These are phyloP conservation scores for Metschnikowia reukaufii DNA, from an alignment of 805 yeast species.

Conservation along the genomic window DNA sequence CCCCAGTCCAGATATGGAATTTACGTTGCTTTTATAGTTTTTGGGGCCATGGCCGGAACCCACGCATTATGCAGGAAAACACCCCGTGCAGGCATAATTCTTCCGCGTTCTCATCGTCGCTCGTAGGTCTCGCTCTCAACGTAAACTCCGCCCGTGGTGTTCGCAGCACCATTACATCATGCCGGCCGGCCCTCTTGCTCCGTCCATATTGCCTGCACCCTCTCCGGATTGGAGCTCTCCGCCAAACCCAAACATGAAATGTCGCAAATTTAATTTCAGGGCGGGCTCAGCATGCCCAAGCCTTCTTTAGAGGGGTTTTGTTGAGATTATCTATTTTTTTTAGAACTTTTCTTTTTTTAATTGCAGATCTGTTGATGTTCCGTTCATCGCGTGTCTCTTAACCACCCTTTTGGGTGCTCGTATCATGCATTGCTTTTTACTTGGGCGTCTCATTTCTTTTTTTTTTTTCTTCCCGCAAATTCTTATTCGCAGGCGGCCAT, in stretches of 20 bases:
- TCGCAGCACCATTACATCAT: slow-evolving; percentile 10
- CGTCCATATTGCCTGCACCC: background rate
- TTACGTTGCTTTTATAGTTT: slow-evolving; percentile 13
- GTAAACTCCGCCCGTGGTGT: background rate
- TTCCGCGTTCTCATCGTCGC: slow-evolving; percentile 1
- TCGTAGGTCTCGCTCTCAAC: background rate
- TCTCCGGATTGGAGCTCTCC: slow-evolving; percentile 1
- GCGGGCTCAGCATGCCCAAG: no score
- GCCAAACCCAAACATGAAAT: background rate
- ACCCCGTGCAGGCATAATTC: slow-evolving; percentile 3
- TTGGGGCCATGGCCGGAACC: slow-evolving; percentile 8
- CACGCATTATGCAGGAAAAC: slow-evolving; percentile 8
- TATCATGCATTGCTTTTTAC: background rate
- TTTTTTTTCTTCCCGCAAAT: background rate
- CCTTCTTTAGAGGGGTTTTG: no score
- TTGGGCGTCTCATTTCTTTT: slow-evolving; percentile 1
- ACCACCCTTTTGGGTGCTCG: background rate
- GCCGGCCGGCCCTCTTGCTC: slow-evolving; percentile 2
- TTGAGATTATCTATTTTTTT: background rate
- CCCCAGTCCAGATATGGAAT: background rate
- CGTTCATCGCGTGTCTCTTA: background rate
- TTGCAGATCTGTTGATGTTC: background rate
- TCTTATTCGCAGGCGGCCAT: background rate
- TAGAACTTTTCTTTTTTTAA: background rate
- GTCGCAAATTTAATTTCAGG: background rate